Conservation (phyloP, 1,139 yeast genomes). For the Diutina siamensis region DNA sequence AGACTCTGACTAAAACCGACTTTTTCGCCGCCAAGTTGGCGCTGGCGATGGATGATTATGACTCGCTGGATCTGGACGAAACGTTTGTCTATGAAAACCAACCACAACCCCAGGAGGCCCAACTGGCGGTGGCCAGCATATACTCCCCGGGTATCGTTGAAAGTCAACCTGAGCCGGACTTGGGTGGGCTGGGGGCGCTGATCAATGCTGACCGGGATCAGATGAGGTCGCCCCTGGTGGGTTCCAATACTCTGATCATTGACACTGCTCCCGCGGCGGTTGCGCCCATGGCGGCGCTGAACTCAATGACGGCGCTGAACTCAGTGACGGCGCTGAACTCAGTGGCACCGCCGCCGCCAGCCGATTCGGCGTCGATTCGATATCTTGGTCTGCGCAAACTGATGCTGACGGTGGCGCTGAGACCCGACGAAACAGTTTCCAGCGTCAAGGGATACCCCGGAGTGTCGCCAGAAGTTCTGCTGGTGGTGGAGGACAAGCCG, state of each 20-base stretch:
- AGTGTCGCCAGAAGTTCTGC: neutral
- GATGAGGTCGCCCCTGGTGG: neutral
- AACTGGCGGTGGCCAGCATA: neutral
- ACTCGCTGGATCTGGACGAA: conserved; percentile 81
- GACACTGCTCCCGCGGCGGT: neutral
- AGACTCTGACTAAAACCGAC: conserved; percentile 54
- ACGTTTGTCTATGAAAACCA: conserved; percentile 75
- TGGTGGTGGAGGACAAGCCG: neutral
- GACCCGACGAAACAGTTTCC: neutral
- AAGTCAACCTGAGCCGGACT: conserved; percentile 5
- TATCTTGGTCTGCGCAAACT: neutral
- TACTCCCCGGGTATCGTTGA: conserved; percentile 1
- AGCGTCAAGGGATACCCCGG: neutral
- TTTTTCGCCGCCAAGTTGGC: conserved; percentile 91
- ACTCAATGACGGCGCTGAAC: no score
- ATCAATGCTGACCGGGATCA: neutral
- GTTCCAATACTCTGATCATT: neutral
- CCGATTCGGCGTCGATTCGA: neutral
- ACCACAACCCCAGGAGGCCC: neutral
- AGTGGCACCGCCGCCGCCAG: neutral
- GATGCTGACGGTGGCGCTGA: conserved; percentile 6
- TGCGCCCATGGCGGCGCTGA: no score
- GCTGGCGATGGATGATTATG: conserved; percentile 85
- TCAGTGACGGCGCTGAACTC: no score
- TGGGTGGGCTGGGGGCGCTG: neutral